Evolutionary conservation across 257 asterid species (phyloP), one percentile per base, ranked within the genome.

Genomic region (Gynochthodes officinalis): DNA sequence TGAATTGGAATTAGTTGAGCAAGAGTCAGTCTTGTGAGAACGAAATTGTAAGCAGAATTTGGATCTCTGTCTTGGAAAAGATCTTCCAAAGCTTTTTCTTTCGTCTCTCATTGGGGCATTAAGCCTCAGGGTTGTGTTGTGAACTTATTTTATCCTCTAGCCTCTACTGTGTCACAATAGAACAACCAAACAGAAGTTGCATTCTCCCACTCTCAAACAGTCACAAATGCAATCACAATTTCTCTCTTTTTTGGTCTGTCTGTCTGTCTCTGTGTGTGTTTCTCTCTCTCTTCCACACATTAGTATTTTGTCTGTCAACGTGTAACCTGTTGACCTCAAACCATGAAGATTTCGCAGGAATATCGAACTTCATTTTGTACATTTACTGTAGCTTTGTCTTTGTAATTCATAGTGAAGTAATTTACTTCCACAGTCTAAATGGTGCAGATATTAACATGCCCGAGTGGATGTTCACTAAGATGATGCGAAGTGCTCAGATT

Each of bases 401-500:
- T 75, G 65, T 68, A 46, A 78, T 82, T 54, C 67, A 53, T 79
- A 73, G 83, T 79, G 69, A 87, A 87, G 81, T 85, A 83, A 80
- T 88, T 88, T 86, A 82, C 90, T 93, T 86, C 63, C 82, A 84
- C 99, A 94, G 99, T 89, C 82, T 94, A 80, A 91, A 94, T 87
- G 99, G 97, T 87, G 97, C 97, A 89, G 97, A 91, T 89, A 84
- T 94, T 77, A 88, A 88, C 83, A 91, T 94, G 74, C 99, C 99
- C 7, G 99, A 89, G 83, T 94, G 99, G 99, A 86, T 84, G 89
- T 94, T 94, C 87, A 78, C 95, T 59, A 77, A 88, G 80, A 91
- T 83, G 88, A 91, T 94, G 92, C 87, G 89, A 76, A 88, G 95
- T 74, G 97, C 93, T 74, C 83, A 81, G 74, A 89, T 94, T 71